Evolutionary conservation across 164 flowering plant genomes (phyloP).

Genomic region (Magnolia kwangsiensis): DNA sequence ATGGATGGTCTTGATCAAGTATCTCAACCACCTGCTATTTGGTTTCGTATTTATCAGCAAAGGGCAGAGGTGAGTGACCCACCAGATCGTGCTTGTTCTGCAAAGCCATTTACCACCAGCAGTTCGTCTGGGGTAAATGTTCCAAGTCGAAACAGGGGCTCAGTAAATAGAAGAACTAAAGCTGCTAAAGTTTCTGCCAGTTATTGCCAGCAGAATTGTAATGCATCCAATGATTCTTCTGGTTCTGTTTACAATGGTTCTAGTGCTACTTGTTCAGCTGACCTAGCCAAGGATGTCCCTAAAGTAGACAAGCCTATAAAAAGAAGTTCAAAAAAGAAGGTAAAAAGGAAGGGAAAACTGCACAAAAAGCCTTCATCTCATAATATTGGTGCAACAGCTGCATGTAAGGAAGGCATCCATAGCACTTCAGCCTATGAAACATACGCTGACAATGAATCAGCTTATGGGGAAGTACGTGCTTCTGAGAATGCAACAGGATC

Average conservation of each 20-base stretch:
- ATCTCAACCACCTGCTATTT: conserved; percentile 15
- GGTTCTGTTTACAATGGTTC: conserved; percentile 17
- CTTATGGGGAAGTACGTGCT: conserved; percentile 15
- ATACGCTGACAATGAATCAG: conserved; percentile 16
- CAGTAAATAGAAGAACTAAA: conserved; percentile 16
- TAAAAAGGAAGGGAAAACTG: conserved; percentile 40
- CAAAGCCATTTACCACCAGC: conserved; percentile 20
- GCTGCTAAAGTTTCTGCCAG: conserved; percentile 17
- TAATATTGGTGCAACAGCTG: conserved; percentile 14
- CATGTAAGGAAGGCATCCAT: conserved; percentile 19
- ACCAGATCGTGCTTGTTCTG: conserved; percentile 18
- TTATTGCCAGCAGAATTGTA: conserved; percentile 15
- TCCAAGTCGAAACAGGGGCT: conserved; percentile 16
- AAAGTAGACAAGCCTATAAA: conserved; percentile 22
- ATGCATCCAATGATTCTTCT: conserved; percentile 18
- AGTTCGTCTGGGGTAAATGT: conserved; percentile 22
- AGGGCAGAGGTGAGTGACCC: conserved; percentile 14
- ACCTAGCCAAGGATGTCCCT: conserved; percentile 12
- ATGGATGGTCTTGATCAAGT: conserved; percentile 28
- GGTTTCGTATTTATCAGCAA: conserved; percentile 18
- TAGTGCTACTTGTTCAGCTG: conserved; percentile 20
- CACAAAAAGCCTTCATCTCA: conserved; percentile 25
- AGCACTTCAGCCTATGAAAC: conserved; percentile 25
- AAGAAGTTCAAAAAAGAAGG: conserved; percentile 33
- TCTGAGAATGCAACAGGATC: conserved; percentile 18